phyloP scores from a whole-genome alignment of 306 rosid species.

The Cucurbita moschata region DNA sequence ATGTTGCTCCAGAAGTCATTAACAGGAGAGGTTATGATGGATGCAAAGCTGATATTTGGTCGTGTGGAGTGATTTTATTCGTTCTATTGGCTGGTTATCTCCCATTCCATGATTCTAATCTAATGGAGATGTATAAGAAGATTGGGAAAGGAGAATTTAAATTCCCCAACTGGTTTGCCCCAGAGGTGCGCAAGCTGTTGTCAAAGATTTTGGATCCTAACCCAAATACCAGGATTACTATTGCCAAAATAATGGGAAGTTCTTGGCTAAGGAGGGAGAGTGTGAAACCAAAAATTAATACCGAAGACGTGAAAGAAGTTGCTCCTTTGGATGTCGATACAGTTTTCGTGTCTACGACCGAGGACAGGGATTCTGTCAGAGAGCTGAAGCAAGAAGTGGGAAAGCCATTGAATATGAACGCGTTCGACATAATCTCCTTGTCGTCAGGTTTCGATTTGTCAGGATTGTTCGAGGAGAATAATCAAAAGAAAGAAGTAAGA shows the following conservation, averaged over 20 bases:
- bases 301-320: conserved; percentile 14
- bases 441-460: conserved; percentile 89
- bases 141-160: conserved; percentile 61
- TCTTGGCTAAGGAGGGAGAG: conserved; percentile 66
- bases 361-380: conserved; percentile 15
- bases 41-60: conserved; percentile 88
- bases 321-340: conserved; percentile 32
- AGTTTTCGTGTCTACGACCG: conserved; percentile 23
- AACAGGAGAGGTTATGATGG: conserved; percentile 86
- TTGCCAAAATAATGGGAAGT: conserved; percentile 45
- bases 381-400: conserved; percentile 34
- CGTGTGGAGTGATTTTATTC: conserved; percentile 83
- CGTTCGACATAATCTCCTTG: conserved; percentile 83
- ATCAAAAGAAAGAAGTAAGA: conserved; percentile 45
- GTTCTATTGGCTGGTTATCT: conserved; percentile 88
- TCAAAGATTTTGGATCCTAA: conserved; percentile 75
- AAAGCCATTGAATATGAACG: conserved; percentile 56
- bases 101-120: conserved; percentile 78
- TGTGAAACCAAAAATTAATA: conserved; percentile 14
- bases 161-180: conserved; percentile 81
- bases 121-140: conserved; percentile 88
- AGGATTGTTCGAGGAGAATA: conserved; percentile 59
- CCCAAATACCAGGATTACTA: conserved; percentile 60
- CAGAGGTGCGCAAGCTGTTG: conserved; percentile 51
- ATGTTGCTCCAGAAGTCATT: conserved; percentile 89